Evolutionary conservation across 768 basidiomycete species (phyloP), one percentile per base, ranked within the genome.

Genomic region (Auriculariales sp.): DNA sequence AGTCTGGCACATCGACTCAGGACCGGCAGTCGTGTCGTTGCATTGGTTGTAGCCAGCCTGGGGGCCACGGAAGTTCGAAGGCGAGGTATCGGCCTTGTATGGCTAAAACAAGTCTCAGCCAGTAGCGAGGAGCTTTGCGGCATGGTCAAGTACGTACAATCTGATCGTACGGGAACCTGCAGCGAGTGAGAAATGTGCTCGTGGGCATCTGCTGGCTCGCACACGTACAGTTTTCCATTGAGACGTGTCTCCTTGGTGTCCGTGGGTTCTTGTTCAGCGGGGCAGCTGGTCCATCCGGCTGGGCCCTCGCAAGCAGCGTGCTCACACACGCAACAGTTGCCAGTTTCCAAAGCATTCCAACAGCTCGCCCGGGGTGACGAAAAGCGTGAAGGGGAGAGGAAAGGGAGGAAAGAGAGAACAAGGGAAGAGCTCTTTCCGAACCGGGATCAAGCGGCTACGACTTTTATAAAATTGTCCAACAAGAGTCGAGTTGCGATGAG

Each of bases 11-110:
- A 46, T 9, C 3, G 50, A 51, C 24, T 45, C 3, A 15, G 45
- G 50, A 7, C 22, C 22, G 28, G 45, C 44, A 3, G 50, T 51
- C 50, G 39, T 44, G 22, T 19, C 22, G 15, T 44, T 44, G 39
- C 39, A 44, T 7, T 24, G 15, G 1, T 44, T 44, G 69, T 80
- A 48, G 17, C 17, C 30, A n/a, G 19, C 11, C 59, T 85, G 83
- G 9, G 65, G 56, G 11, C 81, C 81, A 49, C 82, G 77, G 9
- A 7, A 19, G 22, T 10, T 25, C 17, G 5, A 10, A 11, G 19
- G 17, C 39, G n/a, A n/a, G n/a, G 39, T 44, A 24, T 44, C 39
- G 19, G 19, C 39, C 39, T 19, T 19, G 19, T 22, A 44, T 6
- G 39, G 39, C 39, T 44, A 15, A 7, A 44, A 12, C 19, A 0